Evolutionary conservation across 2,329 filamentous ascomycete species (phyloP), one percentile per base, ranked within the genome.

Genomic region (Sporothrix variecibatus): DNA sequence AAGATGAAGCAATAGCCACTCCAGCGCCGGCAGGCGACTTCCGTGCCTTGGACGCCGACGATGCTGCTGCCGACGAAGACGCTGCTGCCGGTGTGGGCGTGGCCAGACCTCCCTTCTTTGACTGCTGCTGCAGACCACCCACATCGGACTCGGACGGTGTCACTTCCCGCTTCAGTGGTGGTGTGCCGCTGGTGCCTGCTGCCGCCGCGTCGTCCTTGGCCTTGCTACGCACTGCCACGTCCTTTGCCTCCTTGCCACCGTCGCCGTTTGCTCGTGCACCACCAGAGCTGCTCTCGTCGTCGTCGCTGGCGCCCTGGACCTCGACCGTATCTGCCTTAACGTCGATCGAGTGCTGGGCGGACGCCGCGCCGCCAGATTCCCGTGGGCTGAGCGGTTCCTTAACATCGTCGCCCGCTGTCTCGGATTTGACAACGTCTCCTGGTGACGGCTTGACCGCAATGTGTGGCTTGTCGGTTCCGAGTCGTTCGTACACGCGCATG

Each of bases 401-500:
- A 23, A 81, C 81, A 43, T 83, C 82, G 15, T 82, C 80, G 78
- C 38, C 72, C 20, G 34, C 38, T 15, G 60, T 49, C 64, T 76
- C 75, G 15, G 67, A 53, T 46, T 86, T 84, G 12, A 84, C 28
- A 15, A 26, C 58, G 11, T 56, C 72, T 12, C 80, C 74, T 2
- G 81, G 71, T n/a, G 80, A 81, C 26, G 81, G 78, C 15, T 81
- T 77, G n/a, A 51, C 31, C 56, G 70, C 49, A 4, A 82, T 79
- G 77, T 89, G 86, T 2, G 88, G 87, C 76, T 84, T 87, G 74
- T 86, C 84, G 70, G 80, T 82, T 51, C 88, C 87, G 8, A 90
- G 81, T 72, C 83, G 83, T 40, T 85, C 82, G 78, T 84, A 89
- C 0, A 87, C 85, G 40, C 83, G 83, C 78, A 83, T 81, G 15